These are phyloP conservation scores for Pichia kluyveri DNA, from an alignment of 805 yeast species.

Conservation along the genomic window DNA sequence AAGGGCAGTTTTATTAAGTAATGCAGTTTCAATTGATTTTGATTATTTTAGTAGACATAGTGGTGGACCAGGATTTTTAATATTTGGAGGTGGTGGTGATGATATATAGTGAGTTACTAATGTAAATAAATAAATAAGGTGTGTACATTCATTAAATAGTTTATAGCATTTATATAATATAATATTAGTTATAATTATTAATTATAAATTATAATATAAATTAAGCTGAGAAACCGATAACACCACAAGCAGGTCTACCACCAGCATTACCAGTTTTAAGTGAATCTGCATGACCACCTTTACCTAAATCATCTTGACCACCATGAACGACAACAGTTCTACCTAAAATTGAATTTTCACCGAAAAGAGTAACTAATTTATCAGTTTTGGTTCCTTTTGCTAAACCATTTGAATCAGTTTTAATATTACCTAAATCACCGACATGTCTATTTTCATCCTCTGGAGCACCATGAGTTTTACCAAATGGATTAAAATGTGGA, in stretches of 20 bases:
- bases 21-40: constrained; percentile 87
- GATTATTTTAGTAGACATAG: constrained; percentile 96
- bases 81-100: constrained; percentile 10
- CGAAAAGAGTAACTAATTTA: constrained; percentile 66
- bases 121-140: too few species aligned
- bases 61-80: constrained; percentile 38
- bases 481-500: constrained; percentile 92
- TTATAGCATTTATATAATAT: too few species aligned
- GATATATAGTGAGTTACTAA: too few species aligned
- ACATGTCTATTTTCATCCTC: constrained; percentile 73
- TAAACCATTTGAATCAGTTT: constrained; percentile 78
- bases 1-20: constrained; percentile 77
- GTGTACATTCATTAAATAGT: too few species aligned
- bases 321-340: constrained; percentile 93
- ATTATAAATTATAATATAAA: too few species aligned
- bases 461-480: constrained; percentile 88
- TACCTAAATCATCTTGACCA: constrained; percentile 90
- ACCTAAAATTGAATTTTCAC: constrained; percentile 83
- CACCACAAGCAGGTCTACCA: constrained; percentile 98
- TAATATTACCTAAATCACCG: constrained; percentile 94
- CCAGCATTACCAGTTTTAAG: constrained; percentile 97
- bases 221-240: constrained; percentile 66
- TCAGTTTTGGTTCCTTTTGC: constrained; percentile 89
- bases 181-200: too few species aligned
- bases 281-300: constrained; percentile 87